Conservation (phyloP, 306 rosid species). For the Clitoria ternatea region DNA sequence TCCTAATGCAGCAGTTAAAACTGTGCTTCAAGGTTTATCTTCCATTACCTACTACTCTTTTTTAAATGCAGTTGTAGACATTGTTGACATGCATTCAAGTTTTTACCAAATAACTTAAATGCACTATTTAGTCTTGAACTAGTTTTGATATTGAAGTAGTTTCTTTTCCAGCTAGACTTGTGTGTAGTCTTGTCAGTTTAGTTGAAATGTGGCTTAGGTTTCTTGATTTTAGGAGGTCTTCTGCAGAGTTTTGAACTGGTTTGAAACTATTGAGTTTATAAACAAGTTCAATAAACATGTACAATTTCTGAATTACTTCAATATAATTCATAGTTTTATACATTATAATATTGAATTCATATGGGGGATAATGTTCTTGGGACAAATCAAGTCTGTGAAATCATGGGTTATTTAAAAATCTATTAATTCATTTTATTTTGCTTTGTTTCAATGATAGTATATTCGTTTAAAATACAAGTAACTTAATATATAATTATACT, state of each 20-base stretch:
- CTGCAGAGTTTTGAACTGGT: background rate
- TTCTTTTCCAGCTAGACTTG: background rate
- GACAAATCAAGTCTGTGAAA: too few relatives aligned
- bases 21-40: slow-evolving; percentile 98
- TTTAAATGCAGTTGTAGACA: too few relatives aligned
- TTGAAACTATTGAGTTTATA: background rate
- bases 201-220: background rate
- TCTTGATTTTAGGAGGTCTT: background rate
- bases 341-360: too few relatives aligned
- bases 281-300: background rate
- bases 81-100: too few relatives aligned
- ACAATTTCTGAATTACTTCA: background rate
- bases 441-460: too few relatives aligned
- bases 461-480: too few relatives aligned
- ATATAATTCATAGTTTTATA: background rate
- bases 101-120: too few relatives aligned
- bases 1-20: slow-evolving; percentile 90
- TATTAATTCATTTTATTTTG: too few relatives aligned
- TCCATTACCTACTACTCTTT: too few relatives aligned
- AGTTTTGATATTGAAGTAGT: background rate
- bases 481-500: too few relatives aligned
- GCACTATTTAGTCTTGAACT: background rate
- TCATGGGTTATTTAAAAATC: too few relatives aligned
- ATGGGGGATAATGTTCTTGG: too few relatives aligned
- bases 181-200: background rate